Conservation (phyloP, 148 eudicot species). For the Dianthus caryophyllus region DNA sequence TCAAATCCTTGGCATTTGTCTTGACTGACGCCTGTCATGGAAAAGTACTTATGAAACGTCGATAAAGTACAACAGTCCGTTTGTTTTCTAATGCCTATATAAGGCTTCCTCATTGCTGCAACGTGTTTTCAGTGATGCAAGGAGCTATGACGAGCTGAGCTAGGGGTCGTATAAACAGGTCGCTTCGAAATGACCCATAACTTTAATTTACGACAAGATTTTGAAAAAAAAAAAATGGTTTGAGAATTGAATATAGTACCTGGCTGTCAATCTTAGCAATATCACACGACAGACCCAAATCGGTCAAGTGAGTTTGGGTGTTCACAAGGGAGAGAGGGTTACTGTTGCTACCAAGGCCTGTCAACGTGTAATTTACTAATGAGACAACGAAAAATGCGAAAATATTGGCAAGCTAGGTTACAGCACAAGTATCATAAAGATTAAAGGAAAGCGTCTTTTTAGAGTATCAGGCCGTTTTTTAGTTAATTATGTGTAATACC, state of each 20-base stretch:
- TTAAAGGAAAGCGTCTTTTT: constrained; percentile 3
- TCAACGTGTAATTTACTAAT: constrained; percentile 8
- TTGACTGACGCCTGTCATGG: constrained; percentile 80
- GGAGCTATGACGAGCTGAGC: too few species aligned
- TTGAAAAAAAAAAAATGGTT: neutral
- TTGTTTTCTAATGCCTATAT: neutral
- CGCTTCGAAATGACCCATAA: neutral
- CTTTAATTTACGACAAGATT: too few species aligned
- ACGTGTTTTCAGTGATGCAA: too few species aligned
- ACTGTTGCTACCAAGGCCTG: constrained; percentile 97
- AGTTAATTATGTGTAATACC: constrained; percentile 38
- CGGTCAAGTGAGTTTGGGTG: constrained; percentile 69
- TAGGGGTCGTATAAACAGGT: too few species aligned
- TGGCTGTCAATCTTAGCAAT: constrained; percentile 98
- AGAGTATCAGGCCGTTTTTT: neutral
- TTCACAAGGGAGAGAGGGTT: constrained; percentile 78
- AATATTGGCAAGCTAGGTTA: too few species aligned
- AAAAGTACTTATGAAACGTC: constrained; percentile 15
- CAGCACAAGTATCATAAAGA: neutral
- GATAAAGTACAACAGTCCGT: neutral
- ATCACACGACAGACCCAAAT: constrained; percentile 92
- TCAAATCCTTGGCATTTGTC: constrained; percentile 79
- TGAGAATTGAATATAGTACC: constrained; percentile 37
- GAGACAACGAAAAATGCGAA: neutral
- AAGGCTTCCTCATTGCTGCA: too few species aligned